Conservation (phyloP, 2,329 filamentous ascomycete genomes). For the Cytospora schulzeri region DNA sequence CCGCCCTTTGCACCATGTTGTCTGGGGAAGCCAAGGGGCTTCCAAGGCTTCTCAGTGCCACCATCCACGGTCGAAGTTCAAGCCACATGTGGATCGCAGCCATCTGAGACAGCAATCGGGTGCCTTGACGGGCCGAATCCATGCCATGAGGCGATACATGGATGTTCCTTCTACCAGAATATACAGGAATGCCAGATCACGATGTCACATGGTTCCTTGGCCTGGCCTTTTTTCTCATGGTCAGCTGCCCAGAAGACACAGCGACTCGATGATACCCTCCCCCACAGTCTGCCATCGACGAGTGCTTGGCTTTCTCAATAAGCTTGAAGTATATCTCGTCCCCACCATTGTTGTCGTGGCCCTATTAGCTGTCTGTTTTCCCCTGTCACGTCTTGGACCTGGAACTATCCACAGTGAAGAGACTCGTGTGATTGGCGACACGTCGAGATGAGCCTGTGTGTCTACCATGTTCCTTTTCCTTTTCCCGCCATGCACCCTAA, state of each 20-base stretch:
- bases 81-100: not conserved
- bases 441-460: constrained; percentile 4
- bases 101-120: constrained; percentile 12
- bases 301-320: not conserved
- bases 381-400: constrained; percentile 11
- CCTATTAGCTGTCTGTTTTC: constrained; percentile 5
- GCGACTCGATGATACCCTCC: constrained; percentile 18
- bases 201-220: constrained; percentile 10
- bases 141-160: constrained; percentile 11
- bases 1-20: not conserved
- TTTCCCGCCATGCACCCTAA: not conserved
- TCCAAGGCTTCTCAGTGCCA: not conserved
- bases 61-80: not conserved
- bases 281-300: not conserved
- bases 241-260: constrained; percentile 15
- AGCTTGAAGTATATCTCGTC: not conserved
- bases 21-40: constrained; percentile 1
- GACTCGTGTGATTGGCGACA: constrained; percentile 15
- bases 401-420: constrained; percentile 4
- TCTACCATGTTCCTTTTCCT: not conserved
- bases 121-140: constrained; percentile 33
- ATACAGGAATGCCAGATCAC: not conserved
- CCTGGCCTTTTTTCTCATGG: not conserved
- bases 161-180: constrained; percentile 14
- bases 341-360: constrained; percentile 12